Conservation (phyloP, 73 alveolate genomes). For the Effrenium voratum region DNA sequence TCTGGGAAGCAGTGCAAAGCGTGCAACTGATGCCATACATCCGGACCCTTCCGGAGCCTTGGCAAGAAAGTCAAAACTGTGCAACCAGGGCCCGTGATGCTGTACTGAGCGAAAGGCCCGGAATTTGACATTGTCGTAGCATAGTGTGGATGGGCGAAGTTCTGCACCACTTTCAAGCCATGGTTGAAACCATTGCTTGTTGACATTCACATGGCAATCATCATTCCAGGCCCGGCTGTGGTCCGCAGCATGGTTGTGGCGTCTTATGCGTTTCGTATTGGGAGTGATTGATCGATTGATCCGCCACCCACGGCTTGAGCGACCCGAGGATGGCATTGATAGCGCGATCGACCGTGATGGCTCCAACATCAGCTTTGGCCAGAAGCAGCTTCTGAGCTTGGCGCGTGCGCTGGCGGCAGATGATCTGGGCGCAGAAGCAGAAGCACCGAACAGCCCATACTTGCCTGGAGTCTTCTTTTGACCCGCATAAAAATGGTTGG, state of each 20-base stretch:
- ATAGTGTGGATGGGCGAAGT: too few species aligned
- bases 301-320: too few species aligned
- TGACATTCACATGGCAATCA: too few species aligned
- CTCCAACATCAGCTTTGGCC: conserved; percentile 75
- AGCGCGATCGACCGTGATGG: conserved; percentile 46
- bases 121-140: not conserved
- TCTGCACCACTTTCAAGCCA: too few species aligned
- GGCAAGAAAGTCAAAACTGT: too few species aligned
- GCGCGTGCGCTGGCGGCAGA: not conserved
- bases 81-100: too few species aligned
- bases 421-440: too few species aligned
- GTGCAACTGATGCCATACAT: conserved; percentile 90
- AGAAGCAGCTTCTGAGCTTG: conserved; percentile 69
- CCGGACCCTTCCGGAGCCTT: conserved; percentile 52
- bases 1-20: conserved; percentile 83
- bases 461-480: too few species aligned
- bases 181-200: too few species aligned
- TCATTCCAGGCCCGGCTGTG: not conserved
- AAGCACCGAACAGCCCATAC: too few species aligned
- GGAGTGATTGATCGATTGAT: not conserved
- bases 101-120: not conserved
- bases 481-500: too few species aligned
- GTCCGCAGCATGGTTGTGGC: not conserved
- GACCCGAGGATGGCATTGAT: conserved; percentile 59
- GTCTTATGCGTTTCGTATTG: too few species aligned